Conservation (phyloP, 495 filamentous ascomycete species). For the Penicillium crystallinum region DNA sequence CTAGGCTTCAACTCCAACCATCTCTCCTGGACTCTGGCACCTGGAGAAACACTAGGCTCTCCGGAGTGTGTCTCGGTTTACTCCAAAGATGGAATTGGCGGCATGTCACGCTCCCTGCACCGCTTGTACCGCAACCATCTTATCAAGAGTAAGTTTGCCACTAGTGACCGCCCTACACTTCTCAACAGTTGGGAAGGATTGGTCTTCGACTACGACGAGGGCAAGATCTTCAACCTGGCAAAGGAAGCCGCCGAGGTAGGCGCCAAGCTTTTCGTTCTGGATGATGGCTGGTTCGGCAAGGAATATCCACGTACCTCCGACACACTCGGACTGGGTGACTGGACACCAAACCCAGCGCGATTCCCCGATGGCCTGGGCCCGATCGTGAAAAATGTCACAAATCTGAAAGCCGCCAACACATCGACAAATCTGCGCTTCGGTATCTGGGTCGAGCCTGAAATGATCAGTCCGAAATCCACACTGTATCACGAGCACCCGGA, state of each 20-base stretch:
- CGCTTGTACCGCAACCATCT: conserved; percentile 51
- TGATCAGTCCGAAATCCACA: conserved; percentile 52
- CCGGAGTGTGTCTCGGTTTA: conserved; percentile 52
- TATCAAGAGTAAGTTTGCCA: conserved; percentile 48
- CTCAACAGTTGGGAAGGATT: conserved; percentile 58
- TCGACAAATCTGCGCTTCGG: conserved; percentile 45
- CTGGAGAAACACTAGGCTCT: conserved; percentile 45
- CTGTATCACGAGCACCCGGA: conserved; percentile 51
- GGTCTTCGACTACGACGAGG: conserved; percentile 43
- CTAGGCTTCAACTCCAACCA: conserved; percentile 49
- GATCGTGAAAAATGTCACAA: conserved; percentile 39
- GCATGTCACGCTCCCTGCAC: conserved; percentile 51
- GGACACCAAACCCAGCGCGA: conserved; percentile 45
- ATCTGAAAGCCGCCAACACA: conserved; percentile 35
- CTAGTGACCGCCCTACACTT: conserved; percentile 41
- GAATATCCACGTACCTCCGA: conserved; percentile 48
- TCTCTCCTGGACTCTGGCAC: conserved; percentile 41
- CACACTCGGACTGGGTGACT: conserved; percentile 49
- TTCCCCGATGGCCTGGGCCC: conserved; percentile 49
- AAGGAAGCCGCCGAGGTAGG: conserved; percentile 47
- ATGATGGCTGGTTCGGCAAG: conserved; percentile 56
- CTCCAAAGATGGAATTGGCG: conserved; percentile 46
- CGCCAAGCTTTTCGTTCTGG: conserved; percentile 49
- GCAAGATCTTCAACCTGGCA: conserved; percentile 42
- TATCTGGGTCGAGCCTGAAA: conserved; percentile 55